A percentile compares a stretch with the other conserved stretches of the same genome.
phyloP scores from a whole-genome alignment of 2,329 filamentous ascomycete genomes.

The Apiospora sp. region DNA sequence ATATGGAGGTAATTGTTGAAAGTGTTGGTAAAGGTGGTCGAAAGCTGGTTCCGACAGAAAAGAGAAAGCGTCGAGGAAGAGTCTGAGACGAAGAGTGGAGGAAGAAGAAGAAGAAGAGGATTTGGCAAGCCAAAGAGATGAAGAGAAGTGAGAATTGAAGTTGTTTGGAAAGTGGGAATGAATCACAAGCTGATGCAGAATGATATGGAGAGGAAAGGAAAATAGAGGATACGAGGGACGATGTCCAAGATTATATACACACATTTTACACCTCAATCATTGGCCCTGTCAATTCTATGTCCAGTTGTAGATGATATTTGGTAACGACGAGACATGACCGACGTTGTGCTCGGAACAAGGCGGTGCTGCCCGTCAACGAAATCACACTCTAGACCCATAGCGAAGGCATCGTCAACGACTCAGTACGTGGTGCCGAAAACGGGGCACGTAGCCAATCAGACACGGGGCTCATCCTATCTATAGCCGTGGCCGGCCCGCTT shows the following conservation, averaged over 20 bases:
- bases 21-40: not conserved
- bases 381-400: not conserved
- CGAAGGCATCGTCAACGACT: not conserved
- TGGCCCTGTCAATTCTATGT: not conserved
- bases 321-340: not conserved
- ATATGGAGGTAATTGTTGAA: not conserved
- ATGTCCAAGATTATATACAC: not conserved
- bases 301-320: not conserved
- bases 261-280: not conserved
- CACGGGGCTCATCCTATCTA: not conserved
- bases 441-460: not conserved
- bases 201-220: not conserved
- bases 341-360: not conserved
- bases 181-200: not conserved
- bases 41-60: not conserved
- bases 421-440: not conserved
- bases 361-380: not conserved
- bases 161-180: not conserved
- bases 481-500: not conserved
- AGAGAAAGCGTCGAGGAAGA: not conserved
- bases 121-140: not conserved
- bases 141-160: conserved; percentile 1
- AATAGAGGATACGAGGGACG: not conserved
- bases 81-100: not conserved
- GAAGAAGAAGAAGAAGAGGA: not conserved